These are phyloP conservation scores for Candida corydali DNA, from an alignment of 805 yeast species.

Conservation along the genomic window DNA sequence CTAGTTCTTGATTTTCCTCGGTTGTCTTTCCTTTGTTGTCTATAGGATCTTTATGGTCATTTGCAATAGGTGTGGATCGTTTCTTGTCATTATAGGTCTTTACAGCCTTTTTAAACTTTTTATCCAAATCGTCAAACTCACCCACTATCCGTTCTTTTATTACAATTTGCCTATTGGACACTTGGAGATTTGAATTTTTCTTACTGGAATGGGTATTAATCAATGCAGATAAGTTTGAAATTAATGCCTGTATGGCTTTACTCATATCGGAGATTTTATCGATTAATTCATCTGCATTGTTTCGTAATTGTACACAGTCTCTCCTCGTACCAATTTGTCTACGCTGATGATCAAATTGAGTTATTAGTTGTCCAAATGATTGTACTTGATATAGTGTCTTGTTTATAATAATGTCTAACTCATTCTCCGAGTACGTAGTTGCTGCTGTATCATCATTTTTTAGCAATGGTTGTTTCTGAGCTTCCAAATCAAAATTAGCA, in stretches of 20 bases:
- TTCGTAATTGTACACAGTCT: constrained; percentile 39
- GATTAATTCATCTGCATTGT: constrained; percentile 27
- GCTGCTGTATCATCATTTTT: constrained; percentile 2
- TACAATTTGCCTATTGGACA: constrained; percentile 38
- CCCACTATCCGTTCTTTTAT: constrained; percentile 49
- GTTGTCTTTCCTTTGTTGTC: constrained; percentile 16
- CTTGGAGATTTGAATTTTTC: constrained; percentile 13
- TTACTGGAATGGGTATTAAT: constrained; percentile 26
- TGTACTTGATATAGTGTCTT: constrained; percentile 40
- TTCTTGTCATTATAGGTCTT: constrained; percentile 49
- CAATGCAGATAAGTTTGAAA: constrained; percentile 22
- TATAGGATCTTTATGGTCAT: constrained; percentile 1
- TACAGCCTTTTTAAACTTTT: constrained; percentile 39
- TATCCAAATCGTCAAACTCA: constrained; percentile 53
- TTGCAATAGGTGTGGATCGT: constrained; percentile 18
- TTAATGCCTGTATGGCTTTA: constrained; percentile 26
- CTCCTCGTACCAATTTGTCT: constrained; percentile 50
- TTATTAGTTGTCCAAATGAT: constrained; percentile 46
- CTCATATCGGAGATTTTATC: constrained; percentile 29
- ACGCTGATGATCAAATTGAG: constrained; percentile 46
- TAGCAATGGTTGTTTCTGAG: constrained; percentile 29
- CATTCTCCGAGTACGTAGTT: constrained; percentile 12
- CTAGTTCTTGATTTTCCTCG: constrained; percentile 21
- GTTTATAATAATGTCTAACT: constrained; percentile 28
- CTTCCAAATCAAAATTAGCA: constrained; percentile 50